Evolutionary conservation across 305 asterid genomes (phyloP).

Genomic region (Fraxinus ornus): DNA sequence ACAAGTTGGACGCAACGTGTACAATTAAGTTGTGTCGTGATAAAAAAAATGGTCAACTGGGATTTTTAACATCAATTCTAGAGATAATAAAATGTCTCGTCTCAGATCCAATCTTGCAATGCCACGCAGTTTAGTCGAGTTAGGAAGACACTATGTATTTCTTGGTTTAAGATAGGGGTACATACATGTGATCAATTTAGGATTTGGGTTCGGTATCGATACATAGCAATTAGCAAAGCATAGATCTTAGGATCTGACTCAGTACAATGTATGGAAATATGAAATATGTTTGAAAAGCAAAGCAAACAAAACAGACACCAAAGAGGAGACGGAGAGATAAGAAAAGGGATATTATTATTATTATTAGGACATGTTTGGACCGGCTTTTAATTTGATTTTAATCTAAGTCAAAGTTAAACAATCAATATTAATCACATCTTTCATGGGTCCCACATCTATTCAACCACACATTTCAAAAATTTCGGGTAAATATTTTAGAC

Average conservation of each 20-base stretch:
- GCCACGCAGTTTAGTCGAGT: not conserved
- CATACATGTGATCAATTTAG: not conserved
- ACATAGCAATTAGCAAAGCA: not conserved
- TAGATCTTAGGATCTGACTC: not conserved
- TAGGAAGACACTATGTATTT: not conserved
- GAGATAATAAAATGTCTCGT: not conserved
- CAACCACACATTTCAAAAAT: no score
- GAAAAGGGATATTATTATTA: no score
- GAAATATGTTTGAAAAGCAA: not conserved
- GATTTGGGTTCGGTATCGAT: not conserved
- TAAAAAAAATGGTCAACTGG: not conserved
- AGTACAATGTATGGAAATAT: not conserved
- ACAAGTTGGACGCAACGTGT: not conserved
- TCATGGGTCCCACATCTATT: no score
- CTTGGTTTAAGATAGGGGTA: not conserved
- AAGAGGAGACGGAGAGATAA: no score
- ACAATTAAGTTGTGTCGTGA: not conserved
- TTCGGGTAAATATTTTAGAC: no score
- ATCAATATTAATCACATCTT: no score
- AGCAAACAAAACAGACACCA: no score
- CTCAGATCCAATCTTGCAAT: not conserved
- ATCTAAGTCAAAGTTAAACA: no score
- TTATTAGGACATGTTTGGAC: no score
- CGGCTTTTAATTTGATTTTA: no score
- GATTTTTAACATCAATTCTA: not conserved